Evolutionary conservation across 2,329 filamentous ascomycete species (phyloP).

Genomic region (Colletotrichum tropicale): DNA sequence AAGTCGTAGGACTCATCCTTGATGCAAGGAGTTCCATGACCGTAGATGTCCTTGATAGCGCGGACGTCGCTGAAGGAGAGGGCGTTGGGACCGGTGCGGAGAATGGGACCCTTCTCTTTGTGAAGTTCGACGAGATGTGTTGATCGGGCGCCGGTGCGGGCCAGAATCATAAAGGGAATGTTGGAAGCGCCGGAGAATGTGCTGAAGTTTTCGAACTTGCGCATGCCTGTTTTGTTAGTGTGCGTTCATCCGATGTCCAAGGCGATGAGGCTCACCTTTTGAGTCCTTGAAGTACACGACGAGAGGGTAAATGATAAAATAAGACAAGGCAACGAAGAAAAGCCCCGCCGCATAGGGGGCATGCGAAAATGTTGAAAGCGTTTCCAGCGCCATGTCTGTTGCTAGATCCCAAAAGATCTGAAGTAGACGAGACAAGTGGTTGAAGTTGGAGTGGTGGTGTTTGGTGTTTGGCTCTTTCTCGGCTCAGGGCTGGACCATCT

Average conservation of each 20-base stretch:
- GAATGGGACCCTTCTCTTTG: slow-evolving; percentile 42
- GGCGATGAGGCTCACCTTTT: slow-evolving; percentile 33
- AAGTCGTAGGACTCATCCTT: slow-evolving; percentile 54
- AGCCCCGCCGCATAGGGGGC: neutral
- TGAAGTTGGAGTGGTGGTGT: neutral
- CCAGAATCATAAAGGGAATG: slow-evolving; percentile 50
- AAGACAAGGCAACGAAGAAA: slow-evolving; percentile 25
- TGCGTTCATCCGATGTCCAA: neutral
- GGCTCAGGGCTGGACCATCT: neutral
- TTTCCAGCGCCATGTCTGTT: neutral
- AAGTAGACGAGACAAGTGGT: neutral
- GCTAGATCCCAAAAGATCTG: neutral
- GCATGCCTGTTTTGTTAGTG: slow-evolving; percentile 33
- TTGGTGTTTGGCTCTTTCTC: neutral
- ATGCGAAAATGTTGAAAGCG: neutral
- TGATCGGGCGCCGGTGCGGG: slow-evolving; percentile 47
- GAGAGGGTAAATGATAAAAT: slow-evolving; percentile 43
- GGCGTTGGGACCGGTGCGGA: slow-evolving; percentile 48
- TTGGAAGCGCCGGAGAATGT: slow-evolving; percentile 48
- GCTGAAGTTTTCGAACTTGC: slow-evolving; percentile 49
- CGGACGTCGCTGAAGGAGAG: slow-evolving; percentile 43
- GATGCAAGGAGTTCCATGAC: slow-evolving; percentile 52
- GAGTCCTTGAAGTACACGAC: slow-evolving; percentile 47
- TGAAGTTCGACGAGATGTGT: slow-evolving; percentile 46
- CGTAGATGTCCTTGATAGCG: slow-evolving; percentile 56